These are phyloP conservation scores for Leccinum subfulvum DNA, from an alignment of 1,284 basidiomycete genomes.

Conservation along the genomic window DNA sequence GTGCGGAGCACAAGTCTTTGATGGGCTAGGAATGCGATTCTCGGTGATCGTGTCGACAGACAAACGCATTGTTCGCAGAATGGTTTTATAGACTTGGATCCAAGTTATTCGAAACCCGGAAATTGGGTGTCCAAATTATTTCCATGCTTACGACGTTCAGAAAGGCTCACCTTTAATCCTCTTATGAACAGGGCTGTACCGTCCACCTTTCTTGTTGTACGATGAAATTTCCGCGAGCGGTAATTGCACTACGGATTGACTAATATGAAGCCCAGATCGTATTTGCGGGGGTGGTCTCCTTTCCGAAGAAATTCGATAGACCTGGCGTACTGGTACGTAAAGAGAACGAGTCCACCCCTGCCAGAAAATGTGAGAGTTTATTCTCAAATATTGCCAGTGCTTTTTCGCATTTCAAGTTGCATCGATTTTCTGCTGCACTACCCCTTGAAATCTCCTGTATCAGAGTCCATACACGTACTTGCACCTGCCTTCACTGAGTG, in stretches of 20 bases:
- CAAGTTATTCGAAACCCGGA: constrained; percentile 24
- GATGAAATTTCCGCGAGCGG: constrained; percentile 32
- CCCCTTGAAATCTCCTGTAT: constrained; percentile 10
- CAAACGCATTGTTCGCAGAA: constrained; percentile 13
- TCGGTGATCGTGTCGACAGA: constrained; percentile 16
- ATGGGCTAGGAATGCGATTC: constrained; percentile 29
- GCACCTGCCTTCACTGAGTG: constrained; percentile 6
- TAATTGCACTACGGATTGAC: constrained; percentile 29
- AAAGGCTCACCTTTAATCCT: constrained; percentile 8
- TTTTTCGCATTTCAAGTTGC: constrained; percentile 9
- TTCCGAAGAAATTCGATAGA: constrained; percentile 27
- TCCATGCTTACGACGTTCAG: constrained; percentile 11
- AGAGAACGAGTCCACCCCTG: constrained; percentile 21
- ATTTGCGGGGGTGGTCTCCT: constrained; percentile 20
- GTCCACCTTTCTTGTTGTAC: constrained; percentile 32
- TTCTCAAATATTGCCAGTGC: constrained; percentile 13
- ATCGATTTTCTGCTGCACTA: constrained; percentile 17
- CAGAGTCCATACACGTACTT: constrained; percentile 6
- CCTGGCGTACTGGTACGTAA: constrained; percentile 30
- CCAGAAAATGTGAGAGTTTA: constrained; percentile 29
- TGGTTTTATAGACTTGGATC: constrained; percentile 23
- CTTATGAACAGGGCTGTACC: constrained; percentile 23
- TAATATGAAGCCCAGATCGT: constrained; percentile 30
- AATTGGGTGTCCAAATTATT: constrained; percentile 31
- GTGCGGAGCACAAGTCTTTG: constrained; percentile 50